phyloP scores from a whole-genome alignment of 2,329 filamentous ascomycete genomes.

The Calonectria fujianensis region DNA sequence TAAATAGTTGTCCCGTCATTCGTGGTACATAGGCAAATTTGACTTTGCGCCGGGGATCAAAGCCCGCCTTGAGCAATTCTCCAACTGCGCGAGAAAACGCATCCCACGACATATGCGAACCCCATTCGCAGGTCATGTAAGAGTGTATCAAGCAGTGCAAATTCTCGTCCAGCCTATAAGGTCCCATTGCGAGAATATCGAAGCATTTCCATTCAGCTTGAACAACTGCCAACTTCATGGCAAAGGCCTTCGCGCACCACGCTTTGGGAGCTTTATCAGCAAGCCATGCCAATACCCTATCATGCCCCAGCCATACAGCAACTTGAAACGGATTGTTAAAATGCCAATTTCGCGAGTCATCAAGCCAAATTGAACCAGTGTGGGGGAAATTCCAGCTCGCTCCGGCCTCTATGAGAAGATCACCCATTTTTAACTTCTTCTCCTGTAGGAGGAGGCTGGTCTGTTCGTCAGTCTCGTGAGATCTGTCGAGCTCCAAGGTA shows the following conservation, averaged over 20 bases:
- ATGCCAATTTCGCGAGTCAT: neutral
- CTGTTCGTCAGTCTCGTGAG: no score
- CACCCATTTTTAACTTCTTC: no score
- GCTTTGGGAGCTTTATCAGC: neutral
- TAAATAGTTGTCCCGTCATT: neutral
- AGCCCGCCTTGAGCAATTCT: neutral
- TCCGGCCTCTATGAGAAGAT: no score
- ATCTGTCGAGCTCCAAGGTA: no score
- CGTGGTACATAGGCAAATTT: neutral
- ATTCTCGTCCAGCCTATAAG: neutral
- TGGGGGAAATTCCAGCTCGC: no score
- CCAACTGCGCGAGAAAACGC: neutral
- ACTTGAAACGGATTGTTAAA: neutral
- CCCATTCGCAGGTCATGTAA: neutral
- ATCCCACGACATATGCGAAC: neutral
- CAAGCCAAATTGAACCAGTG: no score
- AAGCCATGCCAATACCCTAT: neutral
- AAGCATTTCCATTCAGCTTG: neutral
- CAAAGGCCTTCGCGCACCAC: neutral
- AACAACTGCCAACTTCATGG: neutral
- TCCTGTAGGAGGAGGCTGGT: no score
- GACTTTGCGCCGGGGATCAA: neutral
- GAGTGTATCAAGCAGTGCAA: neutral
- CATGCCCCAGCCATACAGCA: neutral
- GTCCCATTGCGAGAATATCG: neutral